phyloP scores from a whole-genome alignment of 2,329 filamentous ascomycete genomes.

The Lachnellula cervina region DNA sequence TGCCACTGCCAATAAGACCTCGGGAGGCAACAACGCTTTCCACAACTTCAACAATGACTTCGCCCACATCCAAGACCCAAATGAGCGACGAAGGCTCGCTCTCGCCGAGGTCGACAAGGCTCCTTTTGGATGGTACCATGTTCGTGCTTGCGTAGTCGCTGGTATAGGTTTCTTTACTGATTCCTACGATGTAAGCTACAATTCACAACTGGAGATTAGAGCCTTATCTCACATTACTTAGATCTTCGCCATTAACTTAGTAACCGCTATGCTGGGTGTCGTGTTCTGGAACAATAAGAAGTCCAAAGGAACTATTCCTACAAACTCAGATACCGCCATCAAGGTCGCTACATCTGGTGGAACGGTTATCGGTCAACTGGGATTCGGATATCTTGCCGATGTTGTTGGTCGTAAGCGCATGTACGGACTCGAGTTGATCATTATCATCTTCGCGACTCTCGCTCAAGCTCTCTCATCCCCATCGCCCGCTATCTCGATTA shows the following conservation, averaged over 20 bases:
- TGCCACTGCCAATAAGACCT: constrained; percentile 35
- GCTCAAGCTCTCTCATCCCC: constrained; percentile 63
- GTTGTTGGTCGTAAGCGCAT: constrained; percentile 70
- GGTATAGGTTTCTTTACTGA: constrained; percentile 89
- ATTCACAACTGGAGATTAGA: constrained; percentile 28
- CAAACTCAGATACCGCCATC: constrained; percentile 70
- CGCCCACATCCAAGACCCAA: constrained; percentile 51
- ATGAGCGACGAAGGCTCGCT: constrained; percentile 72
- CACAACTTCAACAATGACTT: constrained; percentile 77
- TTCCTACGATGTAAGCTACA: constrained; percentile 70
- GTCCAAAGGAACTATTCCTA: constrained; percentile 54
- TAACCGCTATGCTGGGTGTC: constrained; percentile 29
- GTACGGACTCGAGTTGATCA: constrained; percentile 74
- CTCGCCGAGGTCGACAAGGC: constrained; percentile 79
- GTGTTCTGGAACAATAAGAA: constrained; percentile 23
- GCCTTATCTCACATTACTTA: constrained; percentile 33
- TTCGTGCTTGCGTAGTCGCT: constrained; percentile 70
- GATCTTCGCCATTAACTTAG: constrained; percentile 31
- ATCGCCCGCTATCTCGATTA: constrained; percentile 58
- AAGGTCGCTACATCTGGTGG: constrained; percentile 81
- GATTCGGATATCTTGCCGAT: constrained; percentile 76
- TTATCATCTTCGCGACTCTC: constrained; percentile 75
- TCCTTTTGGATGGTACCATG: constrained; percentile 79
- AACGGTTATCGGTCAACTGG: constrained; percentile 76
- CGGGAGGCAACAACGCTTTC: constrained; percentile 65